phyloP scores from a whole-genome alignment of 805 yeast genomes.

The Spathaspora arborariae region DNA sequence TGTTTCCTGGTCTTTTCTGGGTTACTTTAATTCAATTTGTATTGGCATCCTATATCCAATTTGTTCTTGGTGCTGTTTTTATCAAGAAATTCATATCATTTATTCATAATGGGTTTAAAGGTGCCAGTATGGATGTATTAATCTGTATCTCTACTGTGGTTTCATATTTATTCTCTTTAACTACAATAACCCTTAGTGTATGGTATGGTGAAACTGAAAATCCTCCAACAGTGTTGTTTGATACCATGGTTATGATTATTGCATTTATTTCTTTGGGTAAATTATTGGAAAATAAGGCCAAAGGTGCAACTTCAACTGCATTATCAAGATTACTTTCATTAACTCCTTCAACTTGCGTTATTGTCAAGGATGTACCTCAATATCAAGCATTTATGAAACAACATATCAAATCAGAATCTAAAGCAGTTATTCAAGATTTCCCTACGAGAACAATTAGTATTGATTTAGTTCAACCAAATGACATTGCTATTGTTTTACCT shows the following conservation, averaged over 20 bases:
- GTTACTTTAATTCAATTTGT: slow-evolving; percentile 60
- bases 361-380: slow-evolving; percentile 43
- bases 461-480: slow-evolving; percentile 74
- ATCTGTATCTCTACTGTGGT: slow-evolving; percentile 79
- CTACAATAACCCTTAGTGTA: slow-evolving; percentile 52
- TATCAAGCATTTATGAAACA: slow-evolving; percentile 16
- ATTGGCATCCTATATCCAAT: slow-evolving; percentile 58
- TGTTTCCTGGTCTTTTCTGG: slow-evolving; percentile 61
- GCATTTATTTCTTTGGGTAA: slow-evolving; percentile 86
- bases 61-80: slow-evolving; percentile 64
- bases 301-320: slow-evolving; percentile 90
- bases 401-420: not conserved
- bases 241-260: slow-evolving; percentile 81
- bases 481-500: slow-evolving; percentile 73
- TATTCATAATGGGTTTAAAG: slow-evolving; percentile 52
- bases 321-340: slow-evolving; percentile 75
- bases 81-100: slow-evolving; percentile 63
- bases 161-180: slow-evolving; percentile 70
- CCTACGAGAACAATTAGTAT: slow-evolving; percentile 54
- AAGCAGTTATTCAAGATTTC: slow-evolving; percentile 19
- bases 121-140: slow-evolving; percentile 87
- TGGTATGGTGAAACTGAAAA: slow-evolving; percentile 32
- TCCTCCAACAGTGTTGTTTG: slow-evolving; percentile 75
- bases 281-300: slow-evolving; percentile 86
- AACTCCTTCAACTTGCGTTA: slow-evolving; percentile 72